These are phyloP conservation scores for Mycena haematopus DNA, from an alignment of 768 basidiomycete genomes.

Conservation along the genomic window DNA sequence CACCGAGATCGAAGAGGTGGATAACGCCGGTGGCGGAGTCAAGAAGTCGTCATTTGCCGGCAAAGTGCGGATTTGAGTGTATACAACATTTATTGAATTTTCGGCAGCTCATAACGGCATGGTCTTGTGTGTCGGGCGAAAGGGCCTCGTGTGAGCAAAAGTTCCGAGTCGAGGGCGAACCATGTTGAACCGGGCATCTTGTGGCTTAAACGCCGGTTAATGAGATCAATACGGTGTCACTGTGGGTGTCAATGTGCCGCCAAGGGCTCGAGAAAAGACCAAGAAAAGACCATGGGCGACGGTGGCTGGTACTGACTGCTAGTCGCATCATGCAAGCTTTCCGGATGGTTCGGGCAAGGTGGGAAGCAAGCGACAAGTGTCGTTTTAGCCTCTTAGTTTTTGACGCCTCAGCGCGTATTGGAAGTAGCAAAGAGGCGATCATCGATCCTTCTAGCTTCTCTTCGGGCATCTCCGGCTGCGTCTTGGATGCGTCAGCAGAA, in stretches of 20 bases:
- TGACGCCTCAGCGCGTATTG: not conserved
- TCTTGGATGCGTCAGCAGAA: too few relatives aligned
- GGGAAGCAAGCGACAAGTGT: not conserved
- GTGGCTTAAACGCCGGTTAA: not conserved
- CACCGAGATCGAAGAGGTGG: slow-evolving; percentile 23
- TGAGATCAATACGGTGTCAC: not conserved
- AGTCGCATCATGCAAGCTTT: not conserved
- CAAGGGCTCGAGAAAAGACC: not conserved
- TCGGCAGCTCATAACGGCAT: slow-evolving; percentile 20
- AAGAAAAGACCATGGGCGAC: not conserved
- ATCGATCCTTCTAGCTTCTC: not conserved
- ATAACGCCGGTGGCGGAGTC: slow-evolving; percentile 24
- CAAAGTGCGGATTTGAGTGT: slow-evolving; percentile 13
- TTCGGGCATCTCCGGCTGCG: not conserved
- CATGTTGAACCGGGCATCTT: not conserved
- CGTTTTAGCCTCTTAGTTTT: too few relatives aligned
- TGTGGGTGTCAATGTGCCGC: not conserved
- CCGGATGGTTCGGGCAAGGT: not conserved
- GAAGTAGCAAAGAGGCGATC: not conserved
- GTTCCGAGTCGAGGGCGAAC: not conserved
- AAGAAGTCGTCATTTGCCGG: slow-evolving; percentile 11
- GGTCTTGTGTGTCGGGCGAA: not conserved
- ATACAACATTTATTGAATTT: not conserved
- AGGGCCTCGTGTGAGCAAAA: not conserved
- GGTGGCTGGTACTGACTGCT: not conserved